Evolutionary conservation across 108 stramenopile species (phyloP), one percentile per base, ranked within the genome.

Genomic region (Skeletonema menzelii): DNA sequence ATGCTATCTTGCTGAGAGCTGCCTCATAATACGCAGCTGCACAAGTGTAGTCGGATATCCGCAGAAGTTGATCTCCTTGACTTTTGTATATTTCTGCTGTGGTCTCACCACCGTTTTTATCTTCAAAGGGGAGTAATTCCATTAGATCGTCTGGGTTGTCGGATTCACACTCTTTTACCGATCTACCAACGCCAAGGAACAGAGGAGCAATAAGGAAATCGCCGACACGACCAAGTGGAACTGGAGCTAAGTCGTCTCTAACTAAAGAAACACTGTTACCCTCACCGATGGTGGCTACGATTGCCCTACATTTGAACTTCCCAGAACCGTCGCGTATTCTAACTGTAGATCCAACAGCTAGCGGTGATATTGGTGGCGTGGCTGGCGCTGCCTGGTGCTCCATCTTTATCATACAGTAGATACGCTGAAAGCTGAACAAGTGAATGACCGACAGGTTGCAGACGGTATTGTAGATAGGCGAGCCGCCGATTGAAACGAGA

Each of bases 1-100:
- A 75, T 17, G 88, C 77, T 27, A 55, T 67, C 11, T 59, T n/a
- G 19, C 14, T 40, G 3, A 89, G 60, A 10, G 87, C 87, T 11
- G 61, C 77, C 69, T 91, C 88, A 46, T 89, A 91, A 65, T 86
- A 88, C 2, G 82, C 46, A 34, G 84, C 59, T 14, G 91, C 88
- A 10, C 72, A 68, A 24, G 87, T 67, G 26, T 82, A 78, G 72
- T 91, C 91, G 28, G 77, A 69, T 12, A 83, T 44, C 56, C 80
- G 72, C 7, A 89, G 63, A 4, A 91, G 62, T 30, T 75, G 63
- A 65, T 91, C 91, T 14, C 82, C 91, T 13, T 65, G 56, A 24
- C 77, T 82, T 75, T 91, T 91, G 57, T 70, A 66, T 4, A 12
- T 11, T 22, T 56, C 63, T 14, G 14, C 35, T 5, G 12, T 19